A percentile compares a stretch with the other conserved stretches of the same genome.
Evolutionary conservation across 2,329 filamentous ascomycete genomes (phyloP).

Genomic region (Sphaceloma murrayae): DNA sequence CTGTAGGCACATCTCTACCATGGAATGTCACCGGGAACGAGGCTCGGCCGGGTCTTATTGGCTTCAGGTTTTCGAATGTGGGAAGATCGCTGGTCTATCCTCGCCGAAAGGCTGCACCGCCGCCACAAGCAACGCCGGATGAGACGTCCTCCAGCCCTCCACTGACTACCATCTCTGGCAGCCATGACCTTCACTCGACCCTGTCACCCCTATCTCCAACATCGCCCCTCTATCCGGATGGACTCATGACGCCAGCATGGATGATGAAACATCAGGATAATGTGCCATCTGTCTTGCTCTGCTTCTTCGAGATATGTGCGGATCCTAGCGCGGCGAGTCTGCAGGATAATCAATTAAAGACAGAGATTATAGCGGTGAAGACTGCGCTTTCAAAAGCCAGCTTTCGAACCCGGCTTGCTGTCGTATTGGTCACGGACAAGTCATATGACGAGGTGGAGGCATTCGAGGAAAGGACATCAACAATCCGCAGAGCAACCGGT

Average conservation of each 20-base stretch:
- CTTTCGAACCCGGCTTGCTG: slow-evolving; percentile 67
- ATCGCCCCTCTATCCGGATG: slow-evolving; percentile 80
- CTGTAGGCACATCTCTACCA: slow-evolving; percentile 54
- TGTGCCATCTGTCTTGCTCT: slow-evolving; percentile 69
- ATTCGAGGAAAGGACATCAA: slow-evolving; percentile 66
- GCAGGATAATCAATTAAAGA: slow-evolving; percentile 80
- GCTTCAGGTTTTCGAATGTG: slow-evolving; percentile 62
- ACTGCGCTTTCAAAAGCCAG: slow-evolving; percentile 58
- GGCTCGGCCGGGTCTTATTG: slow-evolving; percentile 37
- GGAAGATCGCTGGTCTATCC: slow-evolving; percentile 59
- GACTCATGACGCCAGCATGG: slow-evolving; percentile 73
- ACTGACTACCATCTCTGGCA: slow-evolving; percentile 29
- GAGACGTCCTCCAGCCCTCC: slow-evolving; percentile 47
- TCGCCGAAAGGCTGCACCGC: slow-evolving; percentile 52
- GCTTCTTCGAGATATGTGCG: slow-evolving; percentile 68
- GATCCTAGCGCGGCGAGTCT: slow-evolving; percentile 64
- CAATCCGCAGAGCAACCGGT: slow-evolving; percentile 67
- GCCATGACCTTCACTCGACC: slow-evolving; percentile 67
- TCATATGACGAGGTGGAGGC: slow-evolving; percentile 42
- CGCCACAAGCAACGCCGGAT: slow-evolving; percentile 41
- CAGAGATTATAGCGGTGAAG: slow-evolving; percentile 72
- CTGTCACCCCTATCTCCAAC: slow-evolving; percentile 80
- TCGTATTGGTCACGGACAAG: slow-evolving; percentile 68
- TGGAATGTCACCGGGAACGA: slow-evolving; percentile 54
- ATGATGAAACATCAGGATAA: slow-evolving; percentile 78